Base-by-base conservation (phyloP, 345 rosid genomes). In the Corchorus capsularis region DNA sequence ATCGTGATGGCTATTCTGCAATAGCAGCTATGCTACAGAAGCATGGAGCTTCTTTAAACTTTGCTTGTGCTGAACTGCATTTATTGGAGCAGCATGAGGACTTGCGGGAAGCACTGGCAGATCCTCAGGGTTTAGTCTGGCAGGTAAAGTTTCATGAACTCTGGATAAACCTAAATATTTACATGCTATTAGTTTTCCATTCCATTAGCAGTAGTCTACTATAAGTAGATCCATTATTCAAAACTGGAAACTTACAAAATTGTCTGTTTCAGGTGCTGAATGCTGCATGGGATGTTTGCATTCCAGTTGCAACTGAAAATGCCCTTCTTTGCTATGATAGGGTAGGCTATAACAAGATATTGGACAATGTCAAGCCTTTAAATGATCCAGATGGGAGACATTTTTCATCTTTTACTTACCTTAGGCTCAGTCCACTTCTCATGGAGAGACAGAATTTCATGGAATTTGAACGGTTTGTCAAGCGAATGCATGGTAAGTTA, bases 1-100 rank as follows among this genome's bases (percentile, higher is more conserved):
- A 96, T 79, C 92, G 87, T 53, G 97, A 94, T 88, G 99, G 99
- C 63, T 96, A 94, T 78, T 86, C 92, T 75, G 88, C 90, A 75
- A 82, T 96, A 75, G 90, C 83, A 3, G 78, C 89, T 77, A 88
- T 87, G 84, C 80, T 94, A 16, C 86, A 90, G 83, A 91, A 89
- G 86, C 93, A 91, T 76, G 92, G 85, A 71, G 95, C 92, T 81
- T 82, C 85, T 79, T 79, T 96, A 50, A 90, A 87, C 83, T 90
- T 90, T 75, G 81, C 91, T n/a, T 87, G 87, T 66, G 80, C 92
- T 46, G 96, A 87, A 76, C 73, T 82, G 54, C 90, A 81, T 69
- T 69, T 80, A 59, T 74, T 84, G 50, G 92, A 89, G 83, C 91
- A 84, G 81, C 89, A 84, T 0, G 97, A 85, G 79, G 91, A 85